phyloP scores from a whole-genome alignment of 345 rosid genomes.

The Noccaea caerulescens region DNA sequence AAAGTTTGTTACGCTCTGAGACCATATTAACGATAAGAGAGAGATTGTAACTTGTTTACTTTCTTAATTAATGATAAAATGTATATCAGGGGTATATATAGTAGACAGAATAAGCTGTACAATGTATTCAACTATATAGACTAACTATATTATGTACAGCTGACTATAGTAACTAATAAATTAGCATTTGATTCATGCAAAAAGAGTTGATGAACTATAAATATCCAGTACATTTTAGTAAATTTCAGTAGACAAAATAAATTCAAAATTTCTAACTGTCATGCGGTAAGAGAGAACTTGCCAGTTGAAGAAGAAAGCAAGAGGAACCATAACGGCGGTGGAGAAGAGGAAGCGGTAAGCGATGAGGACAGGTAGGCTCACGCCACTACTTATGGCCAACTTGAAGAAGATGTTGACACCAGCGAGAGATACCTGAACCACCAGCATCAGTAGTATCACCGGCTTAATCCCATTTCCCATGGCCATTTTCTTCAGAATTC shows the following conservation, averaged over 20 bases:
- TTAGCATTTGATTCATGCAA: constrained; percentile 3
- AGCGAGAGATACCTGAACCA: constrained; percentile 38
- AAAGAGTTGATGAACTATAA: background rate
- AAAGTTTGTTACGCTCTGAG: no score
- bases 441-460: constrained; percentile 39
- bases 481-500: constrained; percentile 6
- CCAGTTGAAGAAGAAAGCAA: constrained; percentile 46
- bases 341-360: constrained; percentile 45
- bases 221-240: background rate
- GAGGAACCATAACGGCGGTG: constrained; percentile 35
- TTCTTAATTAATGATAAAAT: no score
- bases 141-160: no score
- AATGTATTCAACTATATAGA: no score
- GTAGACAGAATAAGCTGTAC: no score
- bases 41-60: no score
- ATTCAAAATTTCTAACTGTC: background rate
- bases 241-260: background rate
- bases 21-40: no score
- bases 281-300: background rate
- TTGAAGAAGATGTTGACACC: constrained; percentile 45
- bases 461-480: constrained; percentile 26
- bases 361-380: constrained; percentile 33
- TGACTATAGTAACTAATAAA: background rate
- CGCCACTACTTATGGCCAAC: constrained; percentile 42
- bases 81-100: no score